These are phyloP conservation scores for Pachyrhizus erosus DNA, from an alignment of 306 rosid genomes.

Conservation along the genomic window DNA sequence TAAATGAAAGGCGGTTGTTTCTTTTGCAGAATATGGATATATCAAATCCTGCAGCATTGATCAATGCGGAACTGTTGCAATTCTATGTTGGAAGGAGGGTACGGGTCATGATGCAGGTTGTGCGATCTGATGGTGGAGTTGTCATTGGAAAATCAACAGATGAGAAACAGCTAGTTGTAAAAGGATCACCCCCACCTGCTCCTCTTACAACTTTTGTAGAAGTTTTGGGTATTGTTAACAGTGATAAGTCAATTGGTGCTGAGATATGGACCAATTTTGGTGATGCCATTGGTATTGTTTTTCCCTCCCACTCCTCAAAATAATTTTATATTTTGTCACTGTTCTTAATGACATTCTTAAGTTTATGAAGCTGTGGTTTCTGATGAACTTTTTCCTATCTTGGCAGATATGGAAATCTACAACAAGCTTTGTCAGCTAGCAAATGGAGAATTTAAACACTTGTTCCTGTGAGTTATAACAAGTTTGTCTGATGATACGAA, in stretches of 20 bases:
- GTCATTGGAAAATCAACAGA: conserved; percentile 82
- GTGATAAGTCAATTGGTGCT: conserved; percentile 74
- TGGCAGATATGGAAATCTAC: conserved; percentile 73
- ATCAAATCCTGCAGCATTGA: conserved; percentile 79
- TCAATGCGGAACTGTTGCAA: conserved; percentile 71
- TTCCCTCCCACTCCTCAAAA: conserved; percentile 9
- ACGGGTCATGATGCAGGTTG: conserved; percentile 78
- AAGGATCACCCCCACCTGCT: conserved; percentile 59
- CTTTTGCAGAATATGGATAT: conserved; percentile 76
- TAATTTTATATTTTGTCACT: not conserved
- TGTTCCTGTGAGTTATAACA: conserved; percentile 64
- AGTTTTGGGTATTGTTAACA: conserved; percentile 84
- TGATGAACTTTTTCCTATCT: conserved; percentile 1
- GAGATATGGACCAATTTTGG: conserved; percentile 91
- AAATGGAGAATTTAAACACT: conserved; percentile 79
- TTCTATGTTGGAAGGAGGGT: conserved; percentile 72
- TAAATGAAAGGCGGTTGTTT: not conserved
- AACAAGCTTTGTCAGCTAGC: conserved; percentile 88
- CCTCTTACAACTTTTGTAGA: conserved; percentile 74
- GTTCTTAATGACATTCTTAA: not conserved
- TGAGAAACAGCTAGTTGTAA: conserved; percentile 68
- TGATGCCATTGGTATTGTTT: conserved; percentile 66
- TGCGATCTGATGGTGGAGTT: conserved; percentile 56
- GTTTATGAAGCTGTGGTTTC: conserved; percentile 28
- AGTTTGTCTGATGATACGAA: conserved; percentile 30